Conservation (phyloP, 2,329 filamentous ascomycete genomes). For the Talaromyces sp. region DNA sequence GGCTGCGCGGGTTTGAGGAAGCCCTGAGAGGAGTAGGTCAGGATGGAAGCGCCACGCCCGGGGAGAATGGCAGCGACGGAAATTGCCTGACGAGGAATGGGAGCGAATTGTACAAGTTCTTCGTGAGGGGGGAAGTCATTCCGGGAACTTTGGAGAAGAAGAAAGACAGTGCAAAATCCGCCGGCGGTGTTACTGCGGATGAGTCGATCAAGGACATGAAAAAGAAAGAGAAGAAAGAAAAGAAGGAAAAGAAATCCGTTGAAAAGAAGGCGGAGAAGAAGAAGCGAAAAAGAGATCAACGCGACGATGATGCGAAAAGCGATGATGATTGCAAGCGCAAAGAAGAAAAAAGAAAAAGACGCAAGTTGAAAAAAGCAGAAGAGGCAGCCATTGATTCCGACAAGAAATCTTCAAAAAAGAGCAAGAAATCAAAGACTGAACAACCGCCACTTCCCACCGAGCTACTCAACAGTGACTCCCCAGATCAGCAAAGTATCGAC, state of each 20-base stretch:
- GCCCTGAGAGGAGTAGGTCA: constrained; percentile 70
- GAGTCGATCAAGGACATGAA: constrained; percentile 11
- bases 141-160: constrained; percentile 55
- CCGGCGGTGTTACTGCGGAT: neutral
- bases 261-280: constrained; percentile 12
- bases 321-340: constrained; percentile 21
- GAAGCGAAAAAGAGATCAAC: constrained; percentile 15
- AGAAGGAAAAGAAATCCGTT: constrained; percentile 24
- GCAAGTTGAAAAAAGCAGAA: constrained; percentile 8
- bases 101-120: constrained; percentile 68
- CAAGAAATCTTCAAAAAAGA: constrained; percentile 16
- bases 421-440: constrained; percentile 15
- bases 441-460: neutral
- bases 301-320: constrained; percentile 16
- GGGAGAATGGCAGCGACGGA: constrained; percentile 44
- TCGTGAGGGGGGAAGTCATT: constrained; percentile 75
- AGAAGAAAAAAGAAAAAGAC: constrained; percentile 19
- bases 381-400: neutral
- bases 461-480: neutral
- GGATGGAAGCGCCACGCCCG: constrained; percentile 57
- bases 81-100: constrained; percentile 38
- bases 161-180: neutral
- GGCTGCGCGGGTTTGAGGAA: constrained; percentile 90
- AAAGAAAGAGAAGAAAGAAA: constrained; percentile 25
- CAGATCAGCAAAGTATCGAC: neutral